A percentile compares a stretch with the other conserved stretches of the same genome.
These are phyloP conservation scores for Hypoxylon lienhwacheense DNA, from an alignment of 495 filamentous ascomycete genomes.

Conservation along the genomic window DNA sequence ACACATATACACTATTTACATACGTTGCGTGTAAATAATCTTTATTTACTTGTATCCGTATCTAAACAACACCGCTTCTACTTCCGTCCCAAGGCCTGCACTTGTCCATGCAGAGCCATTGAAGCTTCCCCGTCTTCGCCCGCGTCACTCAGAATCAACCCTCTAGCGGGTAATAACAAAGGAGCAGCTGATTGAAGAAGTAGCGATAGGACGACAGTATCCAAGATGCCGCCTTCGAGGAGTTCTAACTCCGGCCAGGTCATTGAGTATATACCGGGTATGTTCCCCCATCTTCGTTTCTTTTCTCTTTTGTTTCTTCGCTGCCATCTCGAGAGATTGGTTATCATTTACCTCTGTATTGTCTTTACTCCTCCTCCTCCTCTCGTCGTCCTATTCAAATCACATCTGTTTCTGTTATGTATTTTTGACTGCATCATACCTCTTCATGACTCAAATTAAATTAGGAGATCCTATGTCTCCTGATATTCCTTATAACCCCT, in stretches of 20 bases:
- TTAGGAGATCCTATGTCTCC: conserved; percentile 21
- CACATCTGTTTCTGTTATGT: conserved; percentile 32
- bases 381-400: conserved; percentile 25
- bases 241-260: conserved; percentile 54
- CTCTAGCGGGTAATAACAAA: conserved; percentile 10
- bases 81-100: conserved; percentile 10
- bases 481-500: conserved; percentile 31
- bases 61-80: neutral
- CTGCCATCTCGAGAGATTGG: neutral
- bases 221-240: conserved; percentile 48
- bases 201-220: conserved; percentile 14
- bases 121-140: conserved; percentile 16
- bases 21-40: conserved; percentile 2
- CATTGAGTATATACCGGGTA: conserved; percentile 63
- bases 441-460: conserved; percentile 14
- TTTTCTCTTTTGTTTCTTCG: neutral
- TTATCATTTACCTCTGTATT: conserved; percentile 18
- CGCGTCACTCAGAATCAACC: neutral
- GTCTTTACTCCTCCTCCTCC: conserved; percentile 10
- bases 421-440: conserved; percentile 24
- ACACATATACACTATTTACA: conserved; percentile 1
- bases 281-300: conserved; percentile 11
- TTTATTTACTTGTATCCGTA: conserved; percentile 21
- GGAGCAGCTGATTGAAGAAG: conserved; percentile 6
- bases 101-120: conserved; percentile 24